Evolutionary conservation across 352 stramenopile species (phyloP), one percentile per base, ranked within the genome.

Genomic region (Globisporangium uncinulatum): DNA sequence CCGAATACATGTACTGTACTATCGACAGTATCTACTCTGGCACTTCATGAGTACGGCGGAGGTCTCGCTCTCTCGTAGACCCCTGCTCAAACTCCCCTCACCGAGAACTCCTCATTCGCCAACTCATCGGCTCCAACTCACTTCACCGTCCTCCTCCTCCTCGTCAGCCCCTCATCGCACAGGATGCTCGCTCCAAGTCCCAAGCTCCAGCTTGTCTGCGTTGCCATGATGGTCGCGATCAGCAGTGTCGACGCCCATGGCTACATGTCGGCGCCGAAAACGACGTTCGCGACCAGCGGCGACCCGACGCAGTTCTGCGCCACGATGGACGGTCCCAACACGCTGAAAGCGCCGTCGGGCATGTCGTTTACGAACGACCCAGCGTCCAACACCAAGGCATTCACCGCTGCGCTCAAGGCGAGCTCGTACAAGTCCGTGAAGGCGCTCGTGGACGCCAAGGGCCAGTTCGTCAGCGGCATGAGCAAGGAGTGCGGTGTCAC

Each of bases 201-300:
- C 14, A 45, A 6, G 13, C 41, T 45, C 71, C 61, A 71, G 74
- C 46, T 57, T 56, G 32, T 21, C 58, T 43, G 53, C 31, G 9
- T 59, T 7, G 37, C 75, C 7, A 57, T 62, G 20, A 39, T 68
- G 29, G 50, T 48, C 19, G 39, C 67, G 43, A 36, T 76, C 29
- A 42, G 56, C 9, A 66, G 59, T 24, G 62, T 56, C 1, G 54
- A 76, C 39, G 73, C 70, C 31, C 73, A 83, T 59, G 73, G 74
- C 63, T 67, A 32, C 31, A 55, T 50, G 50, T 52, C 57, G 51
- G 34, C 57, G 41, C 57, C 57, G 11, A 53, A 47, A 31, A 9
- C 31, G 1, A 63, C 51, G 51, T 63, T 61, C 36, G 34, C 56
- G 41, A 56, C 41, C 14, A 42, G 29, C 24, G 36, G 44, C 17